phyloP scores from a whole-genome alignment of 441 rosid genomes.

The Jatropha podagrica region DNA sequence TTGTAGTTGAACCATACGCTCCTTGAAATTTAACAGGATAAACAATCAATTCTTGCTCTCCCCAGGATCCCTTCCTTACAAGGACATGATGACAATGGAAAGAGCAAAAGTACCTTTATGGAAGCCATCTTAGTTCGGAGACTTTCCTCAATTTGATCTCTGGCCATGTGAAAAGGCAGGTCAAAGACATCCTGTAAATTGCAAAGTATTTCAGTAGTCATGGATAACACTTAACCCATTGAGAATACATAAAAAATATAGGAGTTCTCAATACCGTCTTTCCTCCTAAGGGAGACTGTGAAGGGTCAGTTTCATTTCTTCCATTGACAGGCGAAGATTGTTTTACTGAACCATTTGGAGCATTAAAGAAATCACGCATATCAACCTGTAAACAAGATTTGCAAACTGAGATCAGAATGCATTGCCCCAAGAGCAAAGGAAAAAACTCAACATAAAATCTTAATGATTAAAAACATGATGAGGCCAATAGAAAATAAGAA shows the following conservation, averaged over 20 bases:
- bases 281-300: constrained; percentile 90
- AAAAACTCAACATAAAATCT: not conserved
- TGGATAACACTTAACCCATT: constrained; percentile 4
- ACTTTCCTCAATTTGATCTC: constrained; percentile 98
- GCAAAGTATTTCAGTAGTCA: constrained; percentile 12
- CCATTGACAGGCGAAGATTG: constrained; percentile 65
- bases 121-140: constrained; percentile 94
- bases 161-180: constrained; percentile 87
- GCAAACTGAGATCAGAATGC: constrained; percentile 16
- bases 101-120: constrained; percentile 58
- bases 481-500: not conserved
- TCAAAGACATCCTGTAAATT: constrained; percentile 85
- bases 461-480: not conserved
- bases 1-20: constrained; percentile 88
- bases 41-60: not conserved
- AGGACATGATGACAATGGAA: not conserved
- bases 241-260: constrained; percentile 9
- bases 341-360: constrained; percentile 76
- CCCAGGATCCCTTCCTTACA: not conserved
- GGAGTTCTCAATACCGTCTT: constrained; percentile 55
- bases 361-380: constrained; percentile 92
- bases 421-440: constrained; percentile 10
- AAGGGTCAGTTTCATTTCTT: constrained; percentile 58
- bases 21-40: constrained; percentile 43
- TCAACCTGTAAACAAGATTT: constrained; percentile 57